Evolutionary conservation across 768 basidiomycete genomes (phyloP), one percentile per base, ranked within the genome.

Genomic region (Hysterangium stoloniferum): DNA sequence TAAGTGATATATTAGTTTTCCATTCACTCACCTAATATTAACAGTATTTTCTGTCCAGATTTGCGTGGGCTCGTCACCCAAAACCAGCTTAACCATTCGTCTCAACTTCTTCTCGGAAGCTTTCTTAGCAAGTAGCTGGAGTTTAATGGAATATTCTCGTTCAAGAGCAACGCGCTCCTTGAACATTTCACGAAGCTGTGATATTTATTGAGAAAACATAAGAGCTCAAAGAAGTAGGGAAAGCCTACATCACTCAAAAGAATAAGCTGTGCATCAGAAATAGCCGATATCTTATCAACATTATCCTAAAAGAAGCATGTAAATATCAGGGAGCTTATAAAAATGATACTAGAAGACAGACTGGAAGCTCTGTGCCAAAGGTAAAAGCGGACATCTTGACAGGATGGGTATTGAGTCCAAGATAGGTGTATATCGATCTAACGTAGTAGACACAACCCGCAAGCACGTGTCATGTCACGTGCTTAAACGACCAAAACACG

Each of bases 91-190:
- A 0, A 69, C 59, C 52, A 76, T 76, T 50, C 71, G 71, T 65
- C 77, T 86, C 38, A 65, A 66, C 64, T 84, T 86, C 74, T 80
- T 86, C 37, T 91, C 89, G 8, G 70, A 65, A 1, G 81, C 80
- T 61, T 81, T 88, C 63, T 75, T 80, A 6, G 73, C 72, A 28
- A 92, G 64, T 13, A 70, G 64, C 59, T 83, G 80, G 8, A 92
- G 70, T 61, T 85, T 89, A 22, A 66, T 61, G 0, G 86, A 84
- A 61, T 88, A 91, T 61, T 92, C 88, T 45, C 82, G 78, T 64
- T 92, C 89, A 9, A 91, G 68, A 6, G 70, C 73, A 8, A 69
- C 79, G 38, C 82, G 76, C 45, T 82, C 83, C 36, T 71, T 69
- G 60, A 86, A 83, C 44, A 91, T 57, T 38, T 90, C 86, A 52